Evolutionary conservation across 2,329 filamentous ascomycete species (phyloP), one percentile per base, ranked within the genome.

Genomic region (Aspergillus versicolor): DNA sequence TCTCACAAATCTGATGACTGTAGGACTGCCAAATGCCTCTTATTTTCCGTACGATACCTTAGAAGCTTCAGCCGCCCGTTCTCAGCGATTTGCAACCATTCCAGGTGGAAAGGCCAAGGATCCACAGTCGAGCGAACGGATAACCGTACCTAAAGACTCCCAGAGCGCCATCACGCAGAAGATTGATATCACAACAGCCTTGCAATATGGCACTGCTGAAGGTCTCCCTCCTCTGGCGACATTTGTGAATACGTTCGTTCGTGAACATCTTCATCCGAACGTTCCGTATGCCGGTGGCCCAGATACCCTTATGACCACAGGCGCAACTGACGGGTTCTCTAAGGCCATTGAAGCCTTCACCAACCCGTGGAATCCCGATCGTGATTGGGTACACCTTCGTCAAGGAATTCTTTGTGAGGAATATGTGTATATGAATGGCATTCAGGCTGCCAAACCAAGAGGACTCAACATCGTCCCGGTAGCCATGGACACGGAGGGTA

Each of bases 11-110:
- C 47, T 56, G 21, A 27, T n/a, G 37, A 40, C 37, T 46, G 30
- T 61, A 92, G 90, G 91, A 59, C 83, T 96, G 21, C 92, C 92
- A 15, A 88, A 94, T 73, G 81, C 88, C 40, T 83, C 83, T 57
- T 91, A 91, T 76, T 97, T 97, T 69, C 92, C 92, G 8, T 96
- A 89, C 74, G 92, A 97, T 67, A 94, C 91, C 0, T 85, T 97
- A 61, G 91, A 96, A 75, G 90, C 92, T 41, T 86, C 88, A 63
- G 85, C 88, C 60, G 90, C 91, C 32, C 83, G 84, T 60, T 87
- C 91, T 7, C 80, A 88, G 62, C 84, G 92, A 73, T 94, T 89
- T 81, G 81, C 83, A 34, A 88, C 88, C 1, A 87, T 87, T 11
- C 83, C 86, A 38, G 89, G 88, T 70, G 77, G 70, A 47, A 67